These are phyloP conservation scores for Ilyonectria destructans DNA, from an alignment of 2,329 filamentous ascomycete genomes.

Conservation along the genomic window DNA sequence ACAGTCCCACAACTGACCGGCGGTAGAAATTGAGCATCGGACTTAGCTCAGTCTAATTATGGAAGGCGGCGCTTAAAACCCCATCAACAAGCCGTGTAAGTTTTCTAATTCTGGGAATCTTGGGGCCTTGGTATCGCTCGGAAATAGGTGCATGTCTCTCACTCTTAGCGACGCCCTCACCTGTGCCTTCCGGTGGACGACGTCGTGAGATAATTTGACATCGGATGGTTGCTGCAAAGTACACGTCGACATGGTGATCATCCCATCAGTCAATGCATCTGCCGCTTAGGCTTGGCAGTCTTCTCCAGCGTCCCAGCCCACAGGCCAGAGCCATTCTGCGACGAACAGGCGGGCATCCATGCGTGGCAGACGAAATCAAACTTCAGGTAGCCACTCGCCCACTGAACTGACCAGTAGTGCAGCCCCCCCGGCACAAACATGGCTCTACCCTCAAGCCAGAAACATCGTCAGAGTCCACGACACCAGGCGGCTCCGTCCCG, in stretches of 20 bases:
- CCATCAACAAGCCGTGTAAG: too few species aligned
- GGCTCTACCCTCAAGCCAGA: not conserved
- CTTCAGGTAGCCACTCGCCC: not conserved
- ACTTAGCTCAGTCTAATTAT: not conserved
- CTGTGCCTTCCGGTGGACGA: too few species aligned
- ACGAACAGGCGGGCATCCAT: not conserved
- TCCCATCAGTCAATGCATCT: not conserved
- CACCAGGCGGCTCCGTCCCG: not conserved
- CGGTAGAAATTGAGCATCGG: not conserved
- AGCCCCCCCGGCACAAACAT: not conserved
- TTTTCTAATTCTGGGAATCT: not conserved
- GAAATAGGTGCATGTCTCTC: too few species aligned
- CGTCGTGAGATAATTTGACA: too few species aligned
- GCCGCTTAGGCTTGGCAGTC: not conserved
- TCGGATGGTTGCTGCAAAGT: too few species aligned
- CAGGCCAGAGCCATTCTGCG: not conserved
- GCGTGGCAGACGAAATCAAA: not conserved
- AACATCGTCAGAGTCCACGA: not conserved
- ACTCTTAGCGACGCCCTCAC: too few species aligned
- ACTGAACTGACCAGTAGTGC: not conserved
- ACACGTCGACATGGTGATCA: not conserved
- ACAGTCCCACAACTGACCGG: not conserved
- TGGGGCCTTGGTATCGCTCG: not conserved
- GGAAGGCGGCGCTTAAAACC: not conserved
- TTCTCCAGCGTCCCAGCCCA: not conserved